Percentiles rank a stretch among this genome's conserved stretches.
phyloP scores from a whole-genome alignment of 1,139 yeast genomes.

The Blastobotrys serpentis region DNA sequence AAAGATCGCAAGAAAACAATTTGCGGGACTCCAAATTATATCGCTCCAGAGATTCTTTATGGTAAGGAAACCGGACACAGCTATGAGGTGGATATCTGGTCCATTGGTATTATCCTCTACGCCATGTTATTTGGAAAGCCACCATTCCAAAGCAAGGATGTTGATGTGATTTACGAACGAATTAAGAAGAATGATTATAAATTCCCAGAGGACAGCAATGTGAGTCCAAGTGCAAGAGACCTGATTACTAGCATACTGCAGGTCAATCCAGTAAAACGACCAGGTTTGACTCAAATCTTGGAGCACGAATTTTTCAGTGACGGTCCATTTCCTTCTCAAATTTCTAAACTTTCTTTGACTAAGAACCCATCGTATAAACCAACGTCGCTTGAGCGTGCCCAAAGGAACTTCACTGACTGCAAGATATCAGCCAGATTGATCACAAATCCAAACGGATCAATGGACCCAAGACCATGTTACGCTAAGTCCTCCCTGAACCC shows the following conservation, averaged over 20 bases:
- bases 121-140: constrained; percentile 91
- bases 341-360: constrained; percentile 58
- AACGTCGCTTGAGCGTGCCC: constrained; percentile 60
- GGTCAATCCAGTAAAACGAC: constrained; percentile 79
- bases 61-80: constrained; percentile 89
- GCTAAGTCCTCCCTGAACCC: constrained; percentile 21
- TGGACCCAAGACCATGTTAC: constrained; percentile 9
- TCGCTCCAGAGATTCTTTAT: constrained; percentile 93
- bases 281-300: constrained; percentile 73
- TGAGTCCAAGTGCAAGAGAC: constrained; percentile 68
- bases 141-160: constrained; percentile 96
- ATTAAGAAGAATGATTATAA: constrained; percentile 78
- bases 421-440: constrained; percentile 43
- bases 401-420: constrained; percentile 57
- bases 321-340: constrained; percentile 72
- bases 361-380: constrained; percentile 59
- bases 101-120: constrained; percentile 92
- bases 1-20: constrained; percentile 84
- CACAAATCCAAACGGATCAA: constrained; percentile 13
- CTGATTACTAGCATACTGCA: constrained; percentile 72
- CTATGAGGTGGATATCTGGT: constrained; percentile 95
- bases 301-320: constrained; percentile 63
- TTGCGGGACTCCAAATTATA: constrained; percentile 97
- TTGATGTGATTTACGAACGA: constrained; percentile 85
- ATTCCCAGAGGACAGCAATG: constrained; percentile 73